phyloP scores from a whole-genome alignment of 305 asterid genomes.

The Solanum hybrid region DNA sequence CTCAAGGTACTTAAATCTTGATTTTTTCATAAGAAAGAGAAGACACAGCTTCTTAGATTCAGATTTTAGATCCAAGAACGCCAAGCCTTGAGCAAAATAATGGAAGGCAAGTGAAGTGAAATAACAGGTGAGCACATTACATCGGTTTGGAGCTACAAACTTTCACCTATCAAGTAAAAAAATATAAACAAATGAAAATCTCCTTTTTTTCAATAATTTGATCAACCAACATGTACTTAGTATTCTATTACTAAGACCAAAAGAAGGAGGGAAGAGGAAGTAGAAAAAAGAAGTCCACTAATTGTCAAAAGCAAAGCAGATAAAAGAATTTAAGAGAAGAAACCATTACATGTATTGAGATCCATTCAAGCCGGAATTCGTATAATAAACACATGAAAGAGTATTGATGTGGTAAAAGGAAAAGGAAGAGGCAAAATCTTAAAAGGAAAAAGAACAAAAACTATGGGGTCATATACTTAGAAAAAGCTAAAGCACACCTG shows the following conservation, averaged over 20 bases:
- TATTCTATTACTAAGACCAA: background rate
- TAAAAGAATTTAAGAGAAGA: background rate
- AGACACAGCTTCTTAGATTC: background rate
- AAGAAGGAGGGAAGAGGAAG: background rate
- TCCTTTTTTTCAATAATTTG: background rate
- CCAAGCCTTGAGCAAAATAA: background rate
- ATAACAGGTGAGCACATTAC: background rate
- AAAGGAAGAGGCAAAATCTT: background rate
- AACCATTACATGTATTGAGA: background rate
- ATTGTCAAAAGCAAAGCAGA: background rate
- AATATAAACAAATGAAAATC: background rate
- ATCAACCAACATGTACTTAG: background rate
- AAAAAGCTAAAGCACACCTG: slow-evolving; percentile 53
- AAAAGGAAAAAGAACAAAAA: background rate
- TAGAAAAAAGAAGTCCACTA: background rate
- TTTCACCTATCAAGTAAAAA: background rate
- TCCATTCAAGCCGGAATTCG: background rate
- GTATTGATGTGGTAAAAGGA: background rate
- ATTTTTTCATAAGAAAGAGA: background rate
- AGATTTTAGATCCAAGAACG: background rate
- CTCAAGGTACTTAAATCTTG: background rate
- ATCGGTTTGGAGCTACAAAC: background rate
- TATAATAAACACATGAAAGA: background rate
- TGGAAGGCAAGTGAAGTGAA: background rate
- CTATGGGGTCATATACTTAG: background rate